phyloP scores from a whole-genome alignment of 2,329 filamentous ascomycete genomes.

The Diaporthe capsici region DNA sequence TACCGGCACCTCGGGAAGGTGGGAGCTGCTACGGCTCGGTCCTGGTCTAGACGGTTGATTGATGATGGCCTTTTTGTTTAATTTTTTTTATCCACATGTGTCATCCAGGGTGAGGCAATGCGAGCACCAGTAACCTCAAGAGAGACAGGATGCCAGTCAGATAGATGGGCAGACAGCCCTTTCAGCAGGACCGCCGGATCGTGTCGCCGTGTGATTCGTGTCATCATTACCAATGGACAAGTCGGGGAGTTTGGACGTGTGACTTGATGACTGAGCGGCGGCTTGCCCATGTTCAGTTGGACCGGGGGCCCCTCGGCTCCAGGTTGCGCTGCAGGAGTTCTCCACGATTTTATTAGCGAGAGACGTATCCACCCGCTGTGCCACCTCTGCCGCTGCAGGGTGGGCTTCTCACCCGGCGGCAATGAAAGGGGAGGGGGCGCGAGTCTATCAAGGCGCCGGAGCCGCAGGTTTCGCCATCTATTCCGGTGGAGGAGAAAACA shows the following conservation, averaged over 20 bases:
- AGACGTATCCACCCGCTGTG: constrained; percentile 17
- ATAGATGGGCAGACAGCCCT: background rate
- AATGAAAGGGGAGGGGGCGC: constrained; percentile 13
- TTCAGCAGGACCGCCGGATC: background rate
- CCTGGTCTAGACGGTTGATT: background rate
- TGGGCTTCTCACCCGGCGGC: background rate
- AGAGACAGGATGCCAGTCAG: background rate
- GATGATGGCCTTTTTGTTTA: background rate
- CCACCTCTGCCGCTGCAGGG: constrained; percentile 18
- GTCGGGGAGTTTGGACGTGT: constrained; percentile 10
- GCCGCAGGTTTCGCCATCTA: constrained; percentile 13
- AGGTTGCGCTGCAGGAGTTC: constrained; percentile 37
- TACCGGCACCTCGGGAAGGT: constrained; percentile 1
- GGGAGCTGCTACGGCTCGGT: background rate
- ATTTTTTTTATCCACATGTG: background rate
- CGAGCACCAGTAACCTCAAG: background rate
- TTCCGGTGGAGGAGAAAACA: background rate
- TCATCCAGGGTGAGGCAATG: background rate
- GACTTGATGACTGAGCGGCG: constrained; percentile 18
- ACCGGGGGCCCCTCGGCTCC: constrained; percentile 19
- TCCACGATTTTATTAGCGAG: constrained; percentile 33
- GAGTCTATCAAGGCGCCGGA: constrained; percentile 37
- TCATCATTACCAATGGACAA: constrained; percentile 10
- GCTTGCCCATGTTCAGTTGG: constrained; percentile 22
- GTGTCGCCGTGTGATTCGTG: constrained; percentile 39